A percentile compares a stretch with the other conserved stretches of the same genome.
Conservation (phyloP, 768 basidiomycete genomes). For the Trametes cubensis region DNA sequence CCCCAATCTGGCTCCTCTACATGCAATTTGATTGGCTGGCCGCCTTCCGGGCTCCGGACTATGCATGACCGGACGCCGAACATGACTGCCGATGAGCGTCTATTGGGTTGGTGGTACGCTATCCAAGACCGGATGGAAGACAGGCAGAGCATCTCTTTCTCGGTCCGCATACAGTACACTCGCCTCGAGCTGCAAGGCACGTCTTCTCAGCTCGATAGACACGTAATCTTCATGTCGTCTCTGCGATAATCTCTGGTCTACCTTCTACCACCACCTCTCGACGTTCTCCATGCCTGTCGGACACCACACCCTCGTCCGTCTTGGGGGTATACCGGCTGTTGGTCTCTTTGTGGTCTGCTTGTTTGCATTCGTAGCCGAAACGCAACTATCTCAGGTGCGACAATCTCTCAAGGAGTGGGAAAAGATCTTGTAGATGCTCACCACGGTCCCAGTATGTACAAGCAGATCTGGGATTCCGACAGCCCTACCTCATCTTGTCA, state of each 20-base stretch:
- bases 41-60: too few species aligned
- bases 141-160: neutral
- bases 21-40: too few species aligned
- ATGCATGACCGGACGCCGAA: neutral
- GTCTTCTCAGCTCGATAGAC: constrained; percentile 5
- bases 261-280: neutral
- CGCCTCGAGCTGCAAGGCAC: neutral
- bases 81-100: neutral
- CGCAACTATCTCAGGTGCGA: constrained; percentile 72
- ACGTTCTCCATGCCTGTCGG: constrained; percentile 16
- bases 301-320: constrained; percentile 19
- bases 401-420: neutral
- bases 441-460: constrained; percentile 67
- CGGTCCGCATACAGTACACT: neutral
- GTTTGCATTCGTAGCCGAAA: constrained; percentile 76
- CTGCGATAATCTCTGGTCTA: neutral
- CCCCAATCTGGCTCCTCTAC: too few species aligned
- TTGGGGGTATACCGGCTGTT: constrained; percentile 54
- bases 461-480: constrained; percentile 71
- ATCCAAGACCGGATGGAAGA: neutral
- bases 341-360: constrained; percentile 61
- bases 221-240: constrained; percentile 14
- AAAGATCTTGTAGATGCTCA: neutral
- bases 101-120: too few species aligned
- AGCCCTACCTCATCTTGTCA: constrained; percentile 89